phyloP scores from a whole-genome alignment of 768 basidiomycete genomes.

The Rickenella mellea region DNA sequence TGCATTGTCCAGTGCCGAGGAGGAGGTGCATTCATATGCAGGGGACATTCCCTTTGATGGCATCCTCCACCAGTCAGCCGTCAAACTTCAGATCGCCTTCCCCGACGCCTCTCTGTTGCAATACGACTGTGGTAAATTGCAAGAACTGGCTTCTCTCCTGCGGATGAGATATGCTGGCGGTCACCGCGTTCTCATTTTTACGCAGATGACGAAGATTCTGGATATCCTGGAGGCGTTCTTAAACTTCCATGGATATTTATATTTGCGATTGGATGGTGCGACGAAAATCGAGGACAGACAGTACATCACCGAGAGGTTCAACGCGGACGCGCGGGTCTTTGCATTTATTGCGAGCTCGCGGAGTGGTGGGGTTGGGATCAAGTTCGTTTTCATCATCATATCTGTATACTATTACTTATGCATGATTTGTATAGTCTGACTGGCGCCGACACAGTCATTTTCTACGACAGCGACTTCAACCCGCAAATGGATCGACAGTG shows the following conservation, averaged over 20 bases:
- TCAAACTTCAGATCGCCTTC: slow-evolving; percentile 88
- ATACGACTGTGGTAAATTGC: slow-evolving; percentile 95
- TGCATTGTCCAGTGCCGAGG: slow-evolving; percentile 27
- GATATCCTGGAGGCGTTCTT: slow-evolving; percentile 93
- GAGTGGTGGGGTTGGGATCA: slow-evolving; percentile 88
- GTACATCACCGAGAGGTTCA: slow-evolving; percentile 83
- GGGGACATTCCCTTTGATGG: slow-evolving; percentile 70
- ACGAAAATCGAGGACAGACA: slow-evolving; percentile 94
- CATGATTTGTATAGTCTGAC: slow-evolving; percentile 43
- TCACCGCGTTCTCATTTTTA: slow-evolving; percentile 89
- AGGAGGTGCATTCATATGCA: too few species aligned
- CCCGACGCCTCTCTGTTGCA: slow-evolving; percentile 84
- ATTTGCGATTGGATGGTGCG: slow-evolving; percentile 88
- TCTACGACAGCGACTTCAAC: slow-evolving; percentile 96
- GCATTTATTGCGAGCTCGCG: slow-evolving; percentile 85
- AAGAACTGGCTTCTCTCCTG: slow-evolving; percentile 69
- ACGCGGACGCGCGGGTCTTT: slow-evolving; percentile 66
- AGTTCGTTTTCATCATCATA: slow-evolving; percentile 38
- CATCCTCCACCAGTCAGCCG: slow-evolving; percentile 59
- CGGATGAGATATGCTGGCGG: slow-evolving; percentile 80
- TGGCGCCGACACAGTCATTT: slow-evolving; percentile 91
- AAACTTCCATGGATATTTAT: slow-evolving; percentile 87
- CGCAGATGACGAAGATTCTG: slow-evolving; percentile 91
- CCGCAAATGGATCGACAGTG: slow-evolving; percentile 98
- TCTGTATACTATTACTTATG: slow-evolving; percentile 12